Evolutionary conservation across 257 asterid species (phyloP), one percentile per base, ranked within the genome.

Genomic region (Salvia hispanica): DNA sequence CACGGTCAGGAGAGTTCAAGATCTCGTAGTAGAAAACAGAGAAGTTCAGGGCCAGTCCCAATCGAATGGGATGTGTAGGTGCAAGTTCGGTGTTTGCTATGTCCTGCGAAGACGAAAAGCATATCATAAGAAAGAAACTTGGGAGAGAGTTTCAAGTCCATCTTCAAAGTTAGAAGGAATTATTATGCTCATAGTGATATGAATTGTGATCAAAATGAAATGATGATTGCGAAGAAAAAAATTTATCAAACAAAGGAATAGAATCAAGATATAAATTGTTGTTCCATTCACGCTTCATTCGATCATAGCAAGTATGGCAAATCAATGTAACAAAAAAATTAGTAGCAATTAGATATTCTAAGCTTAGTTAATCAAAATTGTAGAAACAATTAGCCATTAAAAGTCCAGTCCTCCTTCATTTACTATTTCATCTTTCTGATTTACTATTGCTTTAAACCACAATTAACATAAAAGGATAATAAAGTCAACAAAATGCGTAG

Each of bases 1-100:
- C 87, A 36, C 83, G 84, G 54, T 79, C 87, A 42, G 87, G 87
- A 74, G 84, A 82, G 82, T 79, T 82, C 82, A 82, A 78, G 72
- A 82, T 82, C 77, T 82, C 86, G 46, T 79, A 82, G 79, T 79
- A 79, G 72, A 82, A 82, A 43, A 79, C 87, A 13, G 87, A 82
- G 81, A 79, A 82, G 78, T 82, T 79, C 55, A 79, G 71, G 57
- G 87, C 83, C 72, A 82, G 55, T 62, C 87, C 87, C 52, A 82
- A 81, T 66, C 87, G 75, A 69, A 82, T 82, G 25, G 87, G 87
- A 66, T 77, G 87, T 15, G 87, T 82, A 43, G 87, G 82, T 65
- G 87, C 79, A 66, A 82, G 87, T 57, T 82, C 87, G 36, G 82
- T 18, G 65, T 77, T 77, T 9, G 87, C 84, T 51, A 82, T 82